Conservation (phyloP, 2,329 filamentous ascomycete species). For the Rhynchosporium agropyri region DNA sequence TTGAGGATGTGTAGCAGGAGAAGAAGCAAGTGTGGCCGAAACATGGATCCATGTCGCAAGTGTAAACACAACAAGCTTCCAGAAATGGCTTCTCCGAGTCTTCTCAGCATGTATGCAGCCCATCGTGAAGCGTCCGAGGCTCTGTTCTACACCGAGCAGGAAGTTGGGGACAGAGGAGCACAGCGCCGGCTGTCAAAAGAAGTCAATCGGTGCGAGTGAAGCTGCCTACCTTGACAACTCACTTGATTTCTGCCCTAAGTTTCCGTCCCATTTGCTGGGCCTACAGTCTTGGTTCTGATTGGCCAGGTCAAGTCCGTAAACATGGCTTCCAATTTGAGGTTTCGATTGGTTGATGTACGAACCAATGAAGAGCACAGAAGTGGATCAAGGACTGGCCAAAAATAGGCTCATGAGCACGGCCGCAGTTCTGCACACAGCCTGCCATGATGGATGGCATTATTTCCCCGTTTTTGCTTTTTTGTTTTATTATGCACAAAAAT, state of each 20-base stretch:
- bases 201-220: background rate
- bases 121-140: background rate
- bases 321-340: background rate
- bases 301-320: background rate
- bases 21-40: background rate
- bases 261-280: background rate
- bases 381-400: background rate
- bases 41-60: background rate
- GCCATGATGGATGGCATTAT: background rate
- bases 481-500: slow-evolving; percentile 12
- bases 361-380: background rate
- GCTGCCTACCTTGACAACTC: background rate
- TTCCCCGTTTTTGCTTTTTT: background rate
- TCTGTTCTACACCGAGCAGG: slow-evolving; percentile 8
- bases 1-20: background rate
- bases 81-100: slow-evolving; percentile 3
- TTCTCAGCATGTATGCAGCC: background rate
- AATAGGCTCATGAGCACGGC: slow-evolving; percentile 7
- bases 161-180: background rate
- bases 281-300: background rate
- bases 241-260: background rate
- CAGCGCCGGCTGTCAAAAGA: background rate
- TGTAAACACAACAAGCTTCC: slow-evolving; percentile 15
- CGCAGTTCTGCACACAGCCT: slow-evolving; percentile 1
- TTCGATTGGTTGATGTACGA: background rate